Conservation (phyloP, 345 rosid genomes). For the Bretschneidera sinensis region DNA sequence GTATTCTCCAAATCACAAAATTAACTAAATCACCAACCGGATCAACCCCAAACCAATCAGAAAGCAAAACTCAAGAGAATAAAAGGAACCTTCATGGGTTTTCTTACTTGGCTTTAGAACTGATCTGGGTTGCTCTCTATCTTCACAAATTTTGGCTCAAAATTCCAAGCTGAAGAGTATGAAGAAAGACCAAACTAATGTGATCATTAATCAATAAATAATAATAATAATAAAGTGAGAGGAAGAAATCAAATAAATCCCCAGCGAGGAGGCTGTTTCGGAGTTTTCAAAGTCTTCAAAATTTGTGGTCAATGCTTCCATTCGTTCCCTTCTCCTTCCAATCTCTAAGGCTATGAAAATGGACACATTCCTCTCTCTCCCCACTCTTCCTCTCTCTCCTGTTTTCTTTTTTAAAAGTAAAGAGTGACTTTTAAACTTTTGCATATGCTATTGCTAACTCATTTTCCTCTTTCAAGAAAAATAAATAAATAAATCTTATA, state of each 20-base stretch:
- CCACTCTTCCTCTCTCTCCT: conserved; percentile 8
- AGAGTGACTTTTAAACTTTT: too few relatives aligned
- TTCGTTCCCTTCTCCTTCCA: conserved; percentile 43
- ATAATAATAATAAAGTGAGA: conserved; percentile 14
- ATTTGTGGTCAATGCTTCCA: conserved; percentile 72
- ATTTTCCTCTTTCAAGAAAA: not conserved
- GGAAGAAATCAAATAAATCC: conserved; percentile 28
- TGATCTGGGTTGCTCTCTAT: conserved; percentile 40
- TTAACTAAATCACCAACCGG: conserved; percentile 20
- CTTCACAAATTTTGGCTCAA: conserved; percentile 10
- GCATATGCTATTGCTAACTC: too few relatives aligned
- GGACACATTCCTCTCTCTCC: conserved; percentile 30
- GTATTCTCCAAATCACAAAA: conserved; percentile 11
- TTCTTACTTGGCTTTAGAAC: conserved; percentile 38
- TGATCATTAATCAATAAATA: conserved; percentile 5
- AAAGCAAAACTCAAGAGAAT: conserved; percentile 10
- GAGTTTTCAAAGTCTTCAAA: conserved; percentile 47
- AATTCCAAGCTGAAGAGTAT: conserved; percentile 12
- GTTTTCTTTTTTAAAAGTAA: not conserved
- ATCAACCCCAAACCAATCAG: conserved; percentile 18
- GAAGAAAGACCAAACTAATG: conserved; percentile 17
- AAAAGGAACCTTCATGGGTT: conserved; percentile 23
- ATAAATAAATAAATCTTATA: not conserved
- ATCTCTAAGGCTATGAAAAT: conserved; percentile 34
- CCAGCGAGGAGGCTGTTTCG: conserved; percentile 34